Evolutionary conservation across 1,284 basidiomycete species (phyloP).

Genomic region (Melampsora americana): DNA sequence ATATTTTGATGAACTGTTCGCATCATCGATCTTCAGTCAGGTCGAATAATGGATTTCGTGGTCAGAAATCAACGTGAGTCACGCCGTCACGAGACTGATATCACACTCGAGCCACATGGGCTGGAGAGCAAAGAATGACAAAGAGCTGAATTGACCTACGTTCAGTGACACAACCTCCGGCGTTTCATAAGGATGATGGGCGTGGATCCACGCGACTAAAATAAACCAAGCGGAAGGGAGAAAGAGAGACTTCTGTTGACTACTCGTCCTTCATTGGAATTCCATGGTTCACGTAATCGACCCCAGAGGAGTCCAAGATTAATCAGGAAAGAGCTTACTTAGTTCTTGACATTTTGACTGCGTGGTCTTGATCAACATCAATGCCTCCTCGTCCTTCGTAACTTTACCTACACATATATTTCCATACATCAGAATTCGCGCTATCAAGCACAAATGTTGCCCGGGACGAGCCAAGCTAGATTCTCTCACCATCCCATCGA

Average conservation of each 20-base stretch:
- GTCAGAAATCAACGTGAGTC: neutral
- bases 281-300: no score
- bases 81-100: neutral
- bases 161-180: neutral
- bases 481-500: neutral
- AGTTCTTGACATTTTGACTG: neutral
- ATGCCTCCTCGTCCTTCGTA: neutral
- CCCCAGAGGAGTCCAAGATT: no score
- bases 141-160: neutral
- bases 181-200: constrained; percentile 8
- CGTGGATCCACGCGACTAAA: neutral
- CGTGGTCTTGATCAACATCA: constrained; percentile 16
- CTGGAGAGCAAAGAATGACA: neutral
- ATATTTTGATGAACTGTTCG: neutral
- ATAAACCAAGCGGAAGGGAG: no score
- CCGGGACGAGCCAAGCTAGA: neutral
- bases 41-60: neutral
- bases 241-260: no score
- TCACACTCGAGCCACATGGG: neutral
- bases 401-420: neutral
- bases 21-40: constrained; percentile 1
- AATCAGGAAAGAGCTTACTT: neutral
- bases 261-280: no score
- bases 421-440: neutral
- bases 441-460: neutral